Conservation (phyloP, 2,329 filamentous ascomycete genomes). For the Trichoderma hamatum region DNA sequence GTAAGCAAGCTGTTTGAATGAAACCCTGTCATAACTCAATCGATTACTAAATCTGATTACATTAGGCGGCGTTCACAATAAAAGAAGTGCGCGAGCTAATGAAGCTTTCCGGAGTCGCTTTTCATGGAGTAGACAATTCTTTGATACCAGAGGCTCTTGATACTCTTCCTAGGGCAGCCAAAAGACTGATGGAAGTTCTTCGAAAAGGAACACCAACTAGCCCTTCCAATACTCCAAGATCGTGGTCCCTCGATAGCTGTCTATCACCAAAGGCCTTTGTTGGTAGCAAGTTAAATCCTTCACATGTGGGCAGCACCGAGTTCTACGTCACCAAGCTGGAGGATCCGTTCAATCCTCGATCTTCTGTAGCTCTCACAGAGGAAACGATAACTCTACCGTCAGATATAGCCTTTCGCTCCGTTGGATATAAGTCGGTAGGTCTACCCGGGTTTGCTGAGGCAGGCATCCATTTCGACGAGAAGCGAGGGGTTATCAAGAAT, state of each 20-base stretch:
- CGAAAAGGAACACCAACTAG: constrained; percentile 65
- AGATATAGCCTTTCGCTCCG: constrained; percentile 83
- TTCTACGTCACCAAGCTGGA: constrained; percentile 66
- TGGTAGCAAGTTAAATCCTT: constrained; percentile 48
- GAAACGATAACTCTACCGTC: constrained; percentile 61
- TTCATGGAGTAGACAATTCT: constrained; percentile 66
- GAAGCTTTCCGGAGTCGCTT: constrained; percentile 71
- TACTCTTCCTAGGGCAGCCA: constrained; percentile 72
- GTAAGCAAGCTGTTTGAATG: constrained; percentile 47
- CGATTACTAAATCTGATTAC: background rate
- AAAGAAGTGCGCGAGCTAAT: constrained; percentile 91
- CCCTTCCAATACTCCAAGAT: constrained; percentile 52
- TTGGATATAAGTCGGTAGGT: constrained; percentile 85
- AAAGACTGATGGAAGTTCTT: constrained; percentile 79
- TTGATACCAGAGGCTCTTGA: constrained; percentile 70
- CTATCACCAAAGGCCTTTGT: constrained; percentile 75
- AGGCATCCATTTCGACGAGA: constrained; percentile 76
- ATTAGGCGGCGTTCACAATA: constrained; percentile 86
- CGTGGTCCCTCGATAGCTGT: constrained; percentile 85
- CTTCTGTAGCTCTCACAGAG: constrained; percentile 53
- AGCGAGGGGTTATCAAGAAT: constrained; percentile 77
- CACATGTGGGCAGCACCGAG: constrained; percentile 63
- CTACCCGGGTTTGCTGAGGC: constrained; percentile 74
- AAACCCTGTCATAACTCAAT: background rate
- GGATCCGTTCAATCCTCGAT: constrained; percentile 56